Conservation (phyloP, 805 yeast genomes). For the Lachancea sp. region DNA sequence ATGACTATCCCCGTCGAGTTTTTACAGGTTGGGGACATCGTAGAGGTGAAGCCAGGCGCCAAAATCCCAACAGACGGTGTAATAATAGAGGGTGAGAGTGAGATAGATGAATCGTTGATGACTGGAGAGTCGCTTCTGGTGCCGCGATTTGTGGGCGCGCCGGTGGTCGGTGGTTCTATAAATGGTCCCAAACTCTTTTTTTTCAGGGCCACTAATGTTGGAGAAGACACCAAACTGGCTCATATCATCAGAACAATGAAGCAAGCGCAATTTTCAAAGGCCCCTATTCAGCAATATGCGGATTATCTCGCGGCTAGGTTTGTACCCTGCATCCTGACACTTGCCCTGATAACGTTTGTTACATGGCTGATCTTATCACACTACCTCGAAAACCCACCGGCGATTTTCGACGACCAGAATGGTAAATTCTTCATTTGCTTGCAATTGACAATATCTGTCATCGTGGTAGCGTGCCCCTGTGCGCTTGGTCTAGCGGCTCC, state of each 20-base stretch:
- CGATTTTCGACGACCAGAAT: constrained; percentile 38
- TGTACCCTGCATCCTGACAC: constrained; percentile 63
- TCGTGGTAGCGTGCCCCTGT: constrained; percentile 98
- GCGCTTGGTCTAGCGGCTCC: constrained; percentile 97
- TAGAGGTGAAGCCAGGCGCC: constrained; percentile 76
- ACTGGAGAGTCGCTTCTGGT: constrained; percentile 90
- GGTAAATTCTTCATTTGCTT: constrained; percentile 64
- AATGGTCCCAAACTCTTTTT: constrained; percentile 72
- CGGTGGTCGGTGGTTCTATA: constrained; percentile 83
- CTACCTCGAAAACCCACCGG: constrained; percentile 38
- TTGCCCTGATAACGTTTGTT: constrained; percentile 61
- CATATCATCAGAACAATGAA: constrained; percentile 82
- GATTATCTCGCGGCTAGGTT: constrained; percentile 80
- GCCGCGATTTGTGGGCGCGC: constrained; percentile 50
- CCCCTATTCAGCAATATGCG: constrained; percentile 87
- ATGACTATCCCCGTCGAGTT: constrained; percentile 60
- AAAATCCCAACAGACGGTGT: constrained; percentile 89
- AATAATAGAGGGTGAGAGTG: constrained; percentile 71
- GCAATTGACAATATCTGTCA: constrained; percentile 79
- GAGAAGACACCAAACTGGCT: constrained; percentile 78
- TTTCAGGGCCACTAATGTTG: constrained; percentile 62
- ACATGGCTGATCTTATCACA: constrained; percentile 48
- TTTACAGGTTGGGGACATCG: constrained; percentile 69
- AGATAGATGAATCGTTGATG: constrained; percentile 79
- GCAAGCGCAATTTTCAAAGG: constrained; percentile 80